Evolutionary conservation across 768 basidiomycete genomes (phyloP).

Genomic region (Lactarius deliciosus): DNA sequence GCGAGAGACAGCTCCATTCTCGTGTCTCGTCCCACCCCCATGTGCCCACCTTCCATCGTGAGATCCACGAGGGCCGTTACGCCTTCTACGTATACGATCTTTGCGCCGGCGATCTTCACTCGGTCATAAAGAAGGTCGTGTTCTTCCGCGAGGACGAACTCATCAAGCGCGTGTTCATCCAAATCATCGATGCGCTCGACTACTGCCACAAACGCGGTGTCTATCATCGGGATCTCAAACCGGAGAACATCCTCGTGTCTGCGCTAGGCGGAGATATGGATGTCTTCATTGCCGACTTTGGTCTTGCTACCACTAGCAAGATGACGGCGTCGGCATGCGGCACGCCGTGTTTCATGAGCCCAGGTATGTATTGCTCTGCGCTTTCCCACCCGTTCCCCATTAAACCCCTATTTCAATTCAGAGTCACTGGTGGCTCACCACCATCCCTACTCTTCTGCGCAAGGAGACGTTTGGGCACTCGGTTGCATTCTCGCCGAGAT

Average conservation of each 20-base stretch:
- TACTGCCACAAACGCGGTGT: constrained; percentile 23
- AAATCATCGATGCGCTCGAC: constrained; percentile 22
- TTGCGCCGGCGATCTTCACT: constrained; percentile 17
- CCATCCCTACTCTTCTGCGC: constrained; percentile 9
- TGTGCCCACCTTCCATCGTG: constrained; percentile 84
- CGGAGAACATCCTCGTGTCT: constrained; percentile 4
- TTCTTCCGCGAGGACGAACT: constrained; percentile 20
- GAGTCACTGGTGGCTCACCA: constrained; percentile 12
- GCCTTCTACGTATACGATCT: constrained; percentile 38
- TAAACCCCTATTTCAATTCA: neutral
- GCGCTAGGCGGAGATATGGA: constrained; percentile 9
- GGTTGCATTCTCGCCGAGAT: constrained; percentile 25
- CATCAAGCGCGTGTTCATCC: constrained; percentile 19
- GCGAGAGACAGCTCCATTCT: constrained; percentile 77
- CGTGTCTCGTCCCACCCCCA: constrained; percentile 72
- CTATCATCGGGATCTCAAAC: constrained; percentile 11
- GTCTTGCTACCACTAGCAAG: constrained; percentile 17
- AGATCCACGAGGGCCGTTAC: constrained; percentile 74
- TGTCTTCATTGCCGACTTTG: constrained; percentile 18
- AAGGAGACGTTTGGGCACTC: constrained; percentile 24
- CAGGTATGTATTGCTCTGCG: constrained; percentile 1
- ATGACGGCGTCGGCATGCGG: constrained; percentile 8
- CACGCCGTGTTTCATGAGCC: constrained; percentile 16
- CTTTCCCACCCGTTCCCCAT: neutral
- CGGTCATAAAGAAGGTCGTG: constrained; percentile 3